phyloP scores from a whole-genome alignment of 108 stramenopile genomes.

The Cyclotella atomus region DNA sequence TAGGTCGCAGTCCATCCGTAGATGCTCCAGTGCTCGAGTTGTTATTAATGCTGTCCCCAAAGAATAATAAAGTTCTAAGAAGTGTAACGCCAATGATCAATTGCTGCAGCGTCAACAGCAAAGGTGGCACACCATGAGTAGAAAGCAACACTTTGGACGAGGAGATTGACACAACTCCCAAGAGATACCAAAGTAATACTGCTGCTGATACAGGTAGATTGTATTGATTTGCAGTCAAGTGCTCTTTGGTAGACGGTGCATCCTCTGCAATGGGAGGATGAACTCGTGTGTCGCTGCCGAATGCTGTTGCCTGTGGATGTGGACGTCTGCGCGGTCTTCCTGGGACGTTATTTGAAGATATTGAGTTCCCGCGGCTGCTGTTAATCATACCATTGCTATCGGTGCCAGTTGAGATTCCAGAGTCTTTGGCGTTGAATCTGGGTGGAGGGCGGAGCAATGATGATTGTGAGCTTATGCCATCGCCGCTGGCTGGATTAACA shows the following conservation, averaged over 20 bases:
- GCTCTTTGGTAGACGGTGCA: neutral
- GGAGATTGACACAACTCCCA: conserved; percentile 80
- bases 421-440: conserved; percentile 10
- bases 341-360: neutral
- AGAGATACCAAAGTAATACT: conserved; percentile 73
- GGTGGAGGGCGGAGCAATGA: neutral
- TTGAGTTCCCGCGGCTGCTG: neutral
- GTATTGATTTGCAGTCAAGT: neutral
- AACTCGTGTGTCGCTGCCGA: neutral
- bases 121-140: conserved; percentile 45
- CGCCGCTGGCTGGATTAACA: neutral
- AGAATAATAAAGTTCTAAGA: conserved; percentile 38
- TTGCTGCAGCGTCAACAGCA: conserved; percentile 65
- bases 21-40: too few species aligned
- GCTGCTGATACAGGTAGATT: conserved; percentile 43
- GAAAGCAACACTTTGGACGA: conserved; percentile 72
- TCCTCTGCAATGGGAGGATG: neutral
- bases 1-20: conserved; percentile 31
- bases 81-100: conserved; percentile 47
- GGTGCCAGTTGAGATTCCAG: neutral
- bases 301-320: neutral
- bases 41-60: conserved; percentile 3
- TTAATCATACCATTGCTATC: neutral
- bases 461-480: neutral
- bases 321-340: conserved; percentile 25